Evolutionary conservation across 495 filamentous ascomycete species (phyloP), one percentile per base, ranked within the genome.

Genomic region (Aspergillus incahuasiensis): DNA sequence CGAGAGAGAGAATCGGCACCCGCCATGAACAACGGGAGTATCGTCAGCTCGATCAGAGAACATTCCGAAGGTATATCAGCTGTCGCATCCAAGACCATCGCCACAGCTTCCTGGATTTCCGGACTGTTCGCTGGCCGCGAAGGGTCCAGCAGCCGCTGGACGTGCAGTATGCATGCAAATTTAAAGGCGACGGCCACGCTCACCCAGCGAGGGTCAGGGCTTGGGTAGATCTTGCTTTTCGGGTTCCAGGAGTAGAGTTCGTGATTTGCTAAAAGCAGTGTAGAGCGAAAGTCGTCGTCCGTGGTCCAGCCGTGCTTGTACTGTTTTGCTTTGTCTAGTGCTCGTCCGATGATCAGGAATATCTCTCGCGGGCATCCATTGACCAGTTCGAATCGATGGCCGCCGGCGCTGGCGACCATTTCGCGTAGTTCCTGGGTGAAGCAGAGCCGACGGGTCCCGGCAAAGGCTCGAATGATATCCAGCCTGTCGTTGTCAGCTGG

Each of bases 1-100:
- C 60, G 56, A 11, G 67, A 63, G 5, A 74, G 52, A 12, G 56
- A 63, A 49, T 74, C 71, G 1, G 67, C 62, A 8, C 71, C 71
- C 15, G 69, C 69, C 62, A 74, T 70, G 38, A 74, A 74, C 0
- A 74, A 49, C 15, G 71, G 71, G 28, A 74, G 53, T 0, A 74
- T 66, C 38, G 64, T 22, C 9, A 74, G 57, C 38, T 74, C 69
- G 6, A 69, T 52, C 21, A 74, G 39, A 0, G 59, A 59, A 24
- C 60, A 67, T 1, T 66, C 63, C 1, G 48, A 22, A 3, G 69
- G 64, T 19, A 74, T 63, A n/a, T 63, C 55, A 13, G 71, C 63
- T 5, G 68, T 62, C 5, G 67, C 64, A 44, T 74, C 67, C 7
- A 74, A 30, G 3, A 71, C 68, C 18, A 48, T 63, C 0, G 47